Evolutionary conservation across 139 green algal genomes (phyloP), one percentile per base, ranked within the genome.

Genomic region (Astrephomene gubernaculifera): DNA sequence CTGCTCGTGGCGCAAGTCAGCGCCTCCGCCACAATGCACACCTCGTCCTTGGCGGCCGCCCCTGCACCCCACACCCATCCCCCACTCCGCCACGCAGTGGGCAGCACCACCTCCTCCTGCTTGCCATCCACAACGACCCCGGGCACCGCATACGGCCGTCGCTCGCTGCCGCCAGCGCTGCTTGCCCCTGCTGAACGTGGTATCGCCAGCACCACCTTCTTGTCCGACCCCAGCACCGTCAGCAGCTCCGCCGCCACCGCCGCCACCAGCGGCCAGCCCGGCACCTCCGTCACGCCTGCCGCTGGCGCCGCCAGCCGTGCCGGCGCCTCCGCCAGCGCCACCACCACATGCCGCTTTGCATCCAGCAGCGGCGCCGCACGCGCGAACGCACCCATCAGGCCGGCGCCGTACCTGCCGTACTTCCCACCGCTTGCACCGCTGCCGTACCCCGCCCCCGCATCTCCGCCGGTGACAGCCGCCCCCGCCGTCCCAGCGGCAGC

Each of bases 141-240:
- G 7, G 67, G 21, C 52, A 1, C 67, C 38, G n/a, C n/a, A n/a
- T n/a, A n/a, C n/a, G n/a, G 36, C 49, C 53, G 6, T 12, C n/a
- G 31, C 33, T 1, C 45, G 21, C 35, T 45, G 27, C 36, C 53
- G 33, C 35, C 38, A 10, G 54, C 38, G 52, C 53, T n/a, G 25
- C n/a, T n/a, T n/a, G n/a, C 68, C 39, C 19, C 12, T 74, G 1
- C 68, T 39, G 0, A 27, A 35, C 64, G 39, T 1, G 60, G 60
- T 39, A 82, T 52, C 1, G 60, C 76, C 60, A 83, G 29, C 60
- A 83, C 29, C 29, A 72, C 5, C 76, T 83, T 72, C 41, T 72
- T 83, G n/a, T 72, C 60, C 6, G 7, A 60, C 0, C 76, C 76
- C 22, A 83, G 4, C 29, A 61, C 60, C 39, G 39, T 60, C n/a